Evolutionary conservation across 2,329 filamentous ascomycete species (phyloP), one percentile per base, ranked within the genome.

Genomic region (Fusarium sp.): DNA sequence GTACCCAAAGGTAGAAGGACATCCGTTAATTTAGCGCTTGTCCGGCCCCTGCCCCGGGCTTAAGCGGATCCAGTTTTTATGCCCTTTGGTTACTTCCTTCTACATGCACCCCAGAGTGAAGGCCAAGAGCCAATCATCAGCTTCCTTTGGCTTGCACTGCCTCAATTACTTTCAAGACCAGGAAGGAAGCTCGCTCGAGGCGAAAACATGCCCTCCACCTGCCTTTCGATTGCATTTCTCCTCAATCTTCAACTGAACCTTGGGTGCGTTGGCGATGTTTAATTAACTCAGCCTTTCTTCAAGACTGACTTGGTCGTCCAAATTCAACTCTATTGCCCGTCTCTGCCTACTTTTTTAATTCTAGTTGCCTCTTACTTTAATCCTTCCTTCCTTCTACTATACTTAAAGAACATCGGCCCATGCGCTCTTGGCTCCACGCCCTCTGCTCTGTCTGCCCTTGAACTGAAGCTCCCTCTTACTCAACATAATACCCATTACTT

Each of bases 381-480:
- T 29, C 32, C 24, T 25, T 29, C 49, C 49, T 24, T 27, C 49
- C 47, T 44, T 44, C 41, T 52, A 38, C 29, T 51, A 38, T 68
- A 54, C 51, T 64, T 59, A 53, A 64, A 55, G 38, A 60, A 55
- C 57, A 65, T 71, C 58, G 66, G 60, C 59, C 51, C 60, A 67
- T 71, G 58, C 56, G 43, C 54, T 65, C 46, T 61, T 67, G 70
- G 68, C 68, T 74, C 63, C 56, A 74, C 73, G 73, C 70, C 70
- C 43, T 67, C 51, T 70, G 61, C 61, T 63, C 62, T 64, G 68
- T 67, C 51, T 70, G 62, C 61, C 65, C 62, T 67, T 70, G 49
- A 67, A 52, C 24, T 22, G 32, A 52, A 69, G 51, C 61, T 65
- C 64, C 62, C 43, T 69, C 66, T 65, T 32, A 38, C 59, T 64